Conservation (phyloP, 805 yeast genomes). For the Barnettozyma californica region DNA sequence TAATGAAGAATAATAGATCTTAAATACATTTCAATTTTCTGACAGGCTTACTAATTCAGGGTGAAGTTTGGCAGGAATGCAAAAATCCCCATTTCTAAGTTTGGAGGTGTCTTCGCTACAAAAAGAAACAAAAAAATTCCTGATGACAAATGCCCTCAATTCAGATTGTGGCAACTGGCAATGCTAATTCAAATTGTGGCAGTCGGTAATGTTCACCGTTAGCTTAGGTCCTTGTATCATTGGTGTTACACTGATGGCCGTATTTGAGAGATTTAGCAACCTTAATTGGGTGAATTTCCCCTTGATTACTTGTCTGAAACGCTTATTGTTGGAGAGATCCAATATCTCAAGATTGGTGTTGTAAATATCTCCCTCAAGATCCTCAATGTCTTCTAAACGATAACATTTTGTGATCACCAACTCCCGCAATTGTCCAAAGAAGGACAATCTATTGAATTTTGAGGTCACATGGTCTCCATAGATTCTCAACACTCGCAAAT, state of each 20-base stretch:
- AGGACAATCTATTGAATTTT: slow-evolving; percentile 3
- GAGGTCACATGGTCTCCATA: slow-evolving; percentile 16
- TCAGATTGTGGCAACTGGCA: background rate
- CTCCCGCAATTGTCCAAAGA: slow-evolving; percentile 8
- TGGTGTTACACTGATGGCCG: background rate
- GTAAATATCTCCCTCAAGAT: background rate
- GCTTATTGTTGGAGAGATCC: slow-evolving; percentile 7
- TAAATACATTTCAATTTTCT: too few relatives aligned
- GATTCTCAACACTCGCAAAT: slow-evolving; percentile 12
- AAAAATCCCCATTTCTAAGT: too few relatives aligned
- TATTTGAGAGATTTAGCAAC: background rate
- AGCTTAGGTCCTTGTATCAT: background rate
- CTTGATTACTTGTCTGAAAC: slow-evolving; percentile 1
- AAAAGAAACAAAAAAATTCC: background rate
- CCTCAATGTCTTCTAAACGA: slow-evolving; percentile 4
- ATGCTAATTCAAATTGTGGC: too few relatives aligned
- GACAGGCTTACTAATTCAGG: too few relatives aligned
- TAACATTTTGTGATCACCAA: slow-evolving; percentile 14
- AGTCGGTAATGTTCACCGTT: background rate
- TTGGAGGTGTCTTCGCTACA: too few relatives aligned
- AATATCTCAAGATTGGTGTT: slow-evolving; percentile 2
- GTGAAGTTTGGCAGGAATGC: too few relatives aligned
- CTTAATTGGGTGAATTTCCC: background rate
- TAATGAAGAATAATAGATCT: too few relatives aligned
- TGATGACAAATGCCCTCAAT: background rate